These are phyloP conservation scores for Globisporangium okanoganense DNA, from an alignment of 352 stramenopile species.

Conservation along the genomic window DNA sequence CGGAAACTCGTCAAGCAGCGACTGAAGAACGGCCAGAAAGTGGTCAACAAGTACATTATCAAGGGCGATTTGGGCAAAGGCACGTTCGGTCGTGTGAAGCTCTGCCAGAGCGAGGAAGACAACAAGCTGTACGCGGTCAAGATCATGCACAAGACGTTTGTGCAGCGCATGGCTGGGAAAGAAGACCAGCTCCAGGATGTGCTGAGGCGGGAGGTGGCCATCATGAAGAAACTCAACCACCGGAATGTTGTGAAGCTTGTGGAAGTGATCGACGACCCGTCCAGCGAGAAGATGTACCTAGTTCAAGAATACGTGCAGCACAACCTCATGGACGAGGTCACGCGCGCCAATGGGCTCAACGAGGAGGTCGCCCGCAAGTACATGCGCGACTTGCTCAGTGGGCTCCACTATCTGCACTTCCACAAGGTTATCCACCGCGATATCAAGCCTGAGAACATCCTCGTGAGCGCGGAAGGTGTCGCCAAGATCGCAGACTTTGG, in stretches of 20 bases:
- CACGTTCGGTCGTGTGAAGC: conserved; percentile 86
- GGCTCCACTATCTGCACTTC: conserved; percentile 91
- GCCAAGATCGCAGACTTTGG: conserved; percentile 91
- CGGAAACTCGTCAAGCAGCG: conserved; percentile 80
- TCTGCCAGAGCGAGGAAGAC: conserved; percentile 79
- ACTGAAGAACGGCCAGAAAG: conserved; percentile 80
- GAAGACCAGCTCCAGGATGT: conserved; percentile 84
- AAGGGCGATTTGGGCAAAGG: conserved; percentile 89
- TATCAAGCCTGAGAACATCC: conserved; percentile 90
- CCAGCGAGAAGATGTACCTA: conserved; percentile 93
- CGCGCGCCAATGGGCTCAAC: conserved; percentile 48
- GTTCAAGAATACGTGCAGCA: conserved; percentile 94
- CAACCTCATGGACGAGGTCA: conserved; percentile 91
- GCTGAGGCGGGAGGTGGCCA: conserved; percentile 89
- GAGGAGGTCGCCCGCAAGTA: conserved; percentile 78
- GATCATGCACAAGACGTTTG: conserved; percentile 89
- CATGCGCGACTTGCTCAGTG: conserved; percentile 86
- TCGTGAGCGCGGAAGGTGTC: conserved; percentile 75
- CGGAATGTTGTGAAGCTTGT: conserved; percentile 92
- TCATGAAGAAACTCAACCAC: conserved; percentile 96
- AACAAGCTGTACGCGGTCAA: conserved; percentile 84
- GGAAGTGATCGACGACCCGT: conserved; percentile 93
- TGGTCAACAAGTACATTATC: conserved; percentile 94
- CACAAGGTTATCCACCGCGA: conserved; percentile 93
- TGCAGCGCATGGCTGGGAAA: conserved; percentile 85